Percentiles rank a stretch among this genome's conserved stretches.
These are phyloP conservation scores for Claviceps purpurea DNA, from an alignment of 2,329 filamentous ascomycete genomes.

Conservation along the genomic window DNA sequence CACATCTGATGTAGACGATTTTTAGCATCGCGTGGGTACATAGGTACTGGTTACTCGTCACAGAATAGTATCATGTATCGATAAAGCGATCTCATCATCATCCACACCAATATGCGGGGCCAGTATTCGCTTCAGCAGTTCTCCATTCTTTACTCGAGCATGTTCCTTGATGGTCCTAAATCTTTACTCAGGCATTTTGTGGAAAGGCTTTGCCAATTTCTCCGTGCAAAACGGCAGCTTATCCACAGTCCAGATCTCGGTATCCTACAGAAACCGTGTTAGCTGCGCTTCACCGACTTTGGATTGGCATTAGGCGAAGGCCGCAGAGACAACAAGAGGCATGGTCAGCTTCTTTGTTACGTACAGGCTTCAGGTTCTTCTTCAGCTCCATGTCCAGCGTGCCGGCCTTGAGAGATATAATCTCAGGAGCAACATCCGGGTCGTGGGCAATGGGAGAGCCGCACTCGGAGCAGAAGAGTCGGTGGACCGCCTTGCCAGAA, in stretches of 20 bases:
- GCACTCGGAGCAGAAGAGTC: slow-evolving; percentile 57
- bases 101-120: background rate
- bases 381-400: slow-evolving; percentile 50
- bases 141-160: no score
- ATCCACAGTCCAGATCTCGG: slow-evolving; percentile 55
- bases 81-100: background rate
- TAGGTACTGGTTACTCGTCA: background rate
- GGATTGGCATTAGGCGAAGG: no score
- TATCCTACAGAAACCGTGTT: slow-evolving; percentile 33
- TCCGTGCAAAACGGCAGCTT: slow-evolving; percentile 61
- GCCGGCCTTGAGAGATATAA: slow-evolving; percentile 57
- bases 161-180: no score
- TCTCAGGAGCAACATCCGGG: slow-evolving; percentile 54
- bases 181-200: slow-evolving; percentile 46
- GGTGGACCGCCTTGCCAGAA: slow-evolving; percentile 51
- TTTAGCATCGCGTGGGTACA: no score
- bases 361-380: slow-evolving; percentile 52
- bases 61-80: no score
- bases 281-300: background rate
- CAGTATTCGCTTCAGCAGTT: no score
- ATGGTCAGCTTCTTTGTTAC: slow-evolving; percentile 12
- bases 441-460: slow-evolving; percentile 59
- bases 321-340: background rate
- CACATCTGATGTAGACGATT: no score
- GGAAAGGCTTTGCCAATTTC: slow-evolving; percentile 47